phyloP scores from a whole-genome alignment of 1,139 yeast genomes.

The Geotrichum macrosporum region DNA sequence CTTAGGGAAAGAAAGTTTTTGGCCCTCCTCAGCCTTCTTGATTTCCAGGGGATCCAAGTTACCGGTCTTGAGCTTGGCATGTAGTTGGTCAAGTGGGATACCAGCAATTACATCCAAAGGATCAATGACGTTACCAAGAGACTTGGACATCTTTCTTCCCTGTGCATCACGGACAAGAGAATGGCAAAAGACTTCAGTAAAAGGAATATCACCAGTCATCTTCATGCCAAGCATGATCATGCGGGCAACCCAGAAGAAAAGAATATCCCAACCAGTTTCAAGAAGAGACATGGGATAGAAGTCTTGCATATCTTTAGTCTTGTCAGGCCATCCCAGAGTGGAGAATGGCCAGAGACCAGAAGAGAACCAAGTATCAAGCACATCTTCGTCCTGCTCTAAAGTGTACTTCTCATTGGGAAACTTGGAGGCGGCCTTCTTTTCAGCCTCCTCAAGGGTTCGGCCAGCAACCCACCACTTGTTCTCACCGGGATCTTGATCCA shows the following conservation, averaged over 20 bases:
- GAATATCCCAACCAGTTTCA: slow-evolving; percentile 99
- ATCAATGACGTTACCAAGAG: slow-evolving; percentile 93
- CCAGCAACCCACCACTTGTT: slow-evolving; percentile 91
- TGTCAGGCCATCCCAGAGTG: slow-evolving; percentile 90
- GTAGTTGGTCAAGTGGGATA: slow-evolving; percentile 72
- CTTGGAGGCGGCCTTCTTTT: slow-evolving; percentile 66
- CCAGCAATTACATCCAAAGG: slow-evolving; percentile 93
- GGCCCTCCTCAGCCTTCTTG: slow-evolving; percentile 83
- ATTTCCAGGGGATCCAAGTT: slow-evolving; percentile 88
- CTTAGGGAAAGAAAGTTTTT: slow-evolving; percentile 82
- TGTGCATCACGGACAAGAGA: slow-evolving; percentile 98
- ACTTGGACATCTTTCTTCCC: slow-evolving; percentile 98
- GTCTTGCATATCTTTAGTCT: slow-evolving; percentile 65
- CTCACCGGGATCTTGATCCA: slow-evolving; percentile 51
- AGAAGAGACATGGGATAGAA: slow-evolving; percentile 90
- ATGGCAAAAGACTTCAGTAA: slow-evolving; percentile 96
- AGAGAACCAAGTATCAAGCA: slow-evolving; percentile 97
- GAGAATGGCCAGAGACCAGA: slow-evolving; percentile 98
- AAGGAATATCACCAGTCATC: slow-evolving; percentile 87
- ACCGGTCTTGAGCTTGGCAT: slow-evolving; percentile 71
- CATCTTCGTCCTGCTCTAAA: slow-evolving; percentile 95
- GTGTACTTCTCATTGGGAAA: slow-evolving; percentile 69
- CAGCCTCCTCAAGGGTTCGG: slow-evolving; percentile 75
- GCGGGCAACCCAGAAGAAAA: slow-evolving; percentile 98
- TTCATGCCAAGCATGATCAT: slow-evolving; percentile 91